Base-by-base conservation (phyloP, 2,329 filamentous ascomycete genomes). In the Cyphellophora europaea region DNA sequence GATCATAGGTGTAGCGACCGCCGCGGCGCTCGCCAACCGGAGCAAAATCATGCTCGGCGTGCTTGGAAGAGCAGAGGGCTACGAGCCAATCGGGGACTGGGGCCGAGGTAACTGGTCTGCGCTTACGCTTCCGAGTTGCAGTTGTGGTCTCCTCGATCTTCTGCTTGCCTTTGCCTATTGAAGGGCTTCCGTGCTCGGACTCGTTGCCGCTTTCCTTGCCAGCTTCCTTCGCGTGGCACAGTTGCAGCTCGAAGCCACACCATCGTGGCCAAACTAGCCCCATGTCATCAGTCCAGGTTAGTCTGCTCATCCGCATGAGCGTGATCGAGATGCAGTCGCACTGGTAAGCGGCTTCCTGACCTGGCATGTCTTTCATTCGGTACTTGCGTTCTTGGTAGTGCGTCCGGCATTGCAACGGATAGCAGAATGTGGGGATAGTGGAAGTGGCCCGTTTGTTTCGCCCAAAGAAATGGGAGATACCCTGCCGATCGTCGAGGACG, bases 381-480 rank as follows among this genome's bases (percentile, higher is more conserved):
- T 35, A 31, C 11, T 19, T n/a, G 14, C 10, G 8, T 19, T 34
- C 12, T 21, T 35, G 35, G 12, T 27, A 27, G 21, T 34, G 31
- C 2, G 14, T 33, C 11, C 35, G 35, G 13, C 35, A 37, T n/a
- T 33, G 30, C 3, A 37, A 3, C 11, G 30, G 35, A 18, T 13
- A 37, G 13, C 12, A 18, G 6, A 11, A n/a, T 10, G 14, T 11
- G 14, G 35, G 35, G 19, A 37, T 37, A 17, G 10, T 35, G 17
- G 13, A 6, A 14, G 30, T 37, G 18, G 18, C 14, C 10, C 14
- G 11, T 23, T 33, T 33, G 25, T 37, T 37, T 30, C 35, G 35
- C 6, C 35, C 35, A 13, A 37, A 37, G 31, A 37, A 37, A 18
- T 35, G 19, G 11, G 15, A 25, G 31, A 37, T 34, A 14, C n/a